Evolutionary conservation across 805 yeast species (phyloP), one percentile per base, ranked within the genome.

Genomic region (Pichia californica): DNA sequence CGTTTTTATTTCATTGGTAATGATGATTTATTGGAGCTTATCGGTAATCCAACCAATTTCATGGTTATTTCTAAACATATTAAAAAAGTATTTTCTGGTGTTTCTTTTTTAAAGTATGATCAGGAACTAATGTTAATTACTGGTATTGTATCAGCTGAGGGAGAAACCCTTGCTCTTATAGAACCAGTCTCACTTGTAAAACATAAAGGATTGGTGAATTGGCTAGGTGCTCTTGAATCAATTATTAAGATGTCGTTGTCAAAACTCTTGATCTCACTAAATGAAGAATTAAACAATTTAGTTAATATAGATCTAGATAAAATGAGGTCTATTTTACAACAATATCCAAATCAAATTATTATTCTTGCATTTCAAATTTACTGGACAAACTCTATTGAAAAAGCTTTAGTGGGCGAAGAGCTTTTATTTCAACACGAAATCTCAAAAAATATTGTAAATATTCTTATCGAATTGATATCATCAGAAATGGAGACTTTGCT

Each of bases 1-100:
- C 70, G 97, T 37, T 81, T 88, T 44, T 88, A 82, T 54, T 89
- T 91, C 56, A 65, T 91, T 23, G 96, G 97, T 6, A 91, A 91
- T 57, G 96, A 88, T 47, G 96, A 91, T 57, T 63, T 91, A 26
- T 65, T 91, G 28, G 95, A 87, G 48, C 74, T 91, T 31, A 73
- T 91, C 29, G 96, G 97, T 2, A 73, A 81, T 40, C 65, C 77
- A 0, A 63, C 57, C 5, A 74, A 80, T 49, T 52, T 76, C 2
- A 33, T 36, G 2, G 51, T 68, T 7, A 67, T 81, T 4, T 78
- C 80, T 15, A 71, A 68, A 36, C 88, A 83, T 54, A 62, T 88
- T 39, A 67, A 69, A 37, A 85, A 84, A 54, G 74, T 88, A 81
- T 88, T 84, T 57, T 59, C 77, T 5, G 94, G 91, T 2, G 65